Evolutionary conservation across 805 yeast genomes (phyloP).

Genomic region (Myxozyma vanderwaltii): DNA sequence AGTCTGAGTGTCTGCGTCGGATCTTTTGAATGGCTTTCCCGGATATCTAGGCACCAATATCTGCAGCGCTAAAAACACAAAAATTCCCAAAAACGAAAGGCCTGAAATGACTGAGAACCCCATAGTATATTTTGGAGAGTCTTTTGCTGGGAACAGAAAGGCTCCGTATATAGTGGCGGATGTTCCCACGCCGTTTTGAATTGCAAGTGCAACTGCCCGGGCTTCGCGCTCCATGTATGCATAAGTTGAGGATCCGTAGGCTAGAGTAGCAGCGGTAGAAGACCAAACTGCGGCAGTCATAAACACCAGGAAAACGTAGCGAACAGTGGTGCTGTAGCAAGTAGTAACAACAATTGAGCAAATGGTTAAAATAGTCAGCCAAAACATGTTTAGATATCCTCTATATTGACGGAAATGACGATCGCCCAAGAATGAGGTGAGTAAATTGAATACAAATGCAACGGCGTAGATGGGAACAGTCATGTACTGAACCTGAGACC

Average conservation of each 20-base stretch:
- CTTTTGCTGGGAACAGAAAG: slow-evolving; percentile 19
- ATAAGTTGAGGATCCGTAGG: slow-evolving; percentile 21
- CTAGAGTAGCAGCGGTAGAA: slow-evolving; percentile 20
- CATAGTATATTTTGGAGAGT: slow-evolving; percentile 23
- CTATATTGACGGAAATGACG: slow-evolving; percentile 14
- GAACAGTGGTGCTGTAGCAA: slow-evolving; percentile 8
- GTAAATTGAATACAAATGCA: slow-evolving; percentile 13
- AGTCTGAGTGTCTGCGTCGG: background rate
- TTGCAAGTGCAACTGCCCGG: slow-evolving; percentile 24
- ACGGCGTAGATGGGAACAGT: slow-evolving; percentile 81
- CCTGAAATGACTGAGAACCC: slow-evolving; percentile 23
- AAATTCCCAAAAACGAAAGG: slow-evolving; percentile 18
- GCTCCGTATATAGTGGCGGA: slow-evolving; percentile 21
- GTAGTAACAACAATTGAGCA: slow-evolving; percentile 11
- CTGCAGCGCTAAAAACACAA: slow-evolving; percentile 17
- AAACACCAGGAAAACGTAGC: slow-evolving; percentile 21
- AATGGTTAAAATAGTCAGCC: slow-evolving; percentile 14
- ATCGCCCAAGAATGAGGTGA: slow-evolving; percentile 15
- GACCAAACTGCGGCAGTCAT: slow-evolving; percentile 22
- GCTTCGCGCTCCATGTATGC: slow-evolving; percentile 26
- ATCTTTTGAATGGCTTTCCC: slow-evolving; percentile 6
- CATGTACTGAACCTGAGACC: slow-evolving; percentile 72
- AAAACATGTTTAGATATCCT: slow-evolving; percentile 13
- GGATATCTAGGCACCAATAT: slow-evolving; percentile 8
- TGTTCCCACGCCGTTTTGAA: slow-evolving; percentile 24